phyloP scores from a whole-genome alignment of 257 asterid species.

The Ballota nigra region DNA sequence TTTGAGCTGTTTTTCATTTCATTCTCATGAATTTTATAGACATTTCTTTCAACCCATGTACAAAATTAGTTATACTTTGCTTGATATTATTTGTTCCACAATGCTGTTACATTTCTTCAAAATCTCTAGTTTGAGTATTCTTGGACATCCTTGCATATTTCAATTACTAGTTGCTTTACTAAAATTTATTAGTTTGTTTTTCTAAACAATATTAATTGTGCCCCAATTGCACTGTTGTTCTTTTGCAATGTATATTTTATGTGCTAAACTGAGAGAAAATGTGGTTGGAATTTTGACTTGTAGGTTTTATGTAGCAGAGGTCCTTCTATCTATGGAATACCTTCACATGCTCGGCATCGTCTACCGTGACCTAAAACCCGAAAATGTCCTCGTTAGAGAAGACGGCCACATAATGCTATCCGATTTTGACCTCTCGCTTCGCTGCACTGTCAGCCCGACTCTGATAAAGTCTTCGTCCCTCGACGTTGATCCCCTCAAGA shows the following conservation, averaged over 20 bases:
- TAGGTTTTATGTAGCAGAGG: conserved; percentile 74
- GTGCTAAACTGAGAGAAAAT: neutral
- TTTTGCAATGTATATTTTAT: neutral
- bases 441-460: conserved; percentile 74
- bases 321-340: conserved; percentile 65
- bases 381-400: conserved; percentile 65
- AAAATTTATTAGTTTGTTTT: too few species aligned
- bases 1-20: neutral
- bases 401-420: conserved; percentile 76
- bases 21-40: neutral
- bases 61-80: neutral
- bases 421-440: conserved; percentile 67
- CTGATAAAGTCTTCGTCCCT: conserved; percentile 52
- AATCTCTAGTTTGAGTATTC: neutral
- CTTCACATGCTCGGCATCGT: conserved; percentile 78
- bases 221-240: too few species aligned
- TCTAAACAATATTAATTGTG: too few species aligned
- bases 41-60: neutral
- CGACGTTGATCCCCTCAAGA: conserved; percentile 36
- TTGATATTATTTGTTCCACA: neutral
- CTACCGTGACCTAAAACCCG: conserved; percentile 71
- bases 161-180: too few species aligned
- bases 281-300: conserved; percentile 5
- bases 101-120: neutral
- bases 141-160: neutral